phyloP scores from a whole-genome alignment of 768 basidiomycete genomes.

The Dictyophora rubrovolvata region DNA sequence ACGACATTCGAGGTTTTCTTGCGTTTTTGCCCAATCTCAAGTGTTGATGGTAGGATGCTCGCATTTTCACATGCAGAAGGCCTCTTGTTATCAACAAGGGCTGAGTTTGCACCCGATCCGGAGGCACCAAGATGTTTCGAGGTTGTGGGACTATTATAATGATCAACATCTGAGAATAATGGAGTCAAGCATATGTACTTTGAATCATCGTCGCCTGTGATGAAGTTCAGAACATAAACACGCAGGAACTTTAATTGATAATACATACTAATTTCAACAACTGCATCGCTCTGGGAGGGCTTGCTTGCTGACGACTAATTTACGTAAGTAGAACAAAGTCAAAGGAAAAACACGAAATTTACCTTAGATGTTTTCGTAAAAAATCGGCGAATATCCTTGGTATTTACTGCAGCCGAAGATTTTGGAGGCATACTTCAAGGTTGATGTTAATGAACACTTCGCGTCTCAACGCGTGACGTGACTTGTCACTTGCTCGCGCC shows the following conservation, averaged over 20 bases:
- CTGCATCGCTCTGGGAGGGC: background rate
- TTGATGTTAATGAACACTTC: background rate
- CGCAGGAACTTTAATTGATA: background rate
- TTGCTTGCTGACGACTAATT: background rate
- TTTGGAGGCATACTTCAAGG: conserved; percentile 4
- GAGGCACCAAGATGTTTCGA: background rate
- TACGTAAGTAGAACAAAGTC: background rate
- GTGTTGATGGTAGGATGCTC: background rate
- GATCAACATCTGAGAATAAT: background rate
- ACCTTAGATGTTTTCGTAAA: conserved; percentile 2
- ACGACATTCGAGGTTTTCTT: conserved; percentile 1
- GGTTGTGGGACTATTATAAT: background rate
- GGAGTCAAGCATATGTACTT: background rate
- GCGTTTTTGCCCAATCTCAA: background rate
- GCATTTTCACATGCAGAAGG: background rate
- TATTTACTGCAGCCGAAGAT: background rate
- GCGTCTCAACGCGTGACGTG: background rate
- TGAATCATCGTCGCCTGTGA: conserved; percentile 1
- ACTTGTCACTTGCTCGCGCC: background rate
- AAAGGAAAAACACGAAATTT: background rate
- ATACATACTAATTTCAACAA: conserved; percentile 7
- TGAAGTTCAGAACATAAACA: background rate
- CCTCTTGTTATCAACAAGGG: background rate
- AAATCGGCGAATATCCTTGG: conserved; percentile 6
- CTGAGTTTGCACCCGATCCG: background rate